Evolutionary conservation across 1,284 basidiomycete genomes (phyloP).

Genomic region (Gastroboletus turbinatus): DNA sequence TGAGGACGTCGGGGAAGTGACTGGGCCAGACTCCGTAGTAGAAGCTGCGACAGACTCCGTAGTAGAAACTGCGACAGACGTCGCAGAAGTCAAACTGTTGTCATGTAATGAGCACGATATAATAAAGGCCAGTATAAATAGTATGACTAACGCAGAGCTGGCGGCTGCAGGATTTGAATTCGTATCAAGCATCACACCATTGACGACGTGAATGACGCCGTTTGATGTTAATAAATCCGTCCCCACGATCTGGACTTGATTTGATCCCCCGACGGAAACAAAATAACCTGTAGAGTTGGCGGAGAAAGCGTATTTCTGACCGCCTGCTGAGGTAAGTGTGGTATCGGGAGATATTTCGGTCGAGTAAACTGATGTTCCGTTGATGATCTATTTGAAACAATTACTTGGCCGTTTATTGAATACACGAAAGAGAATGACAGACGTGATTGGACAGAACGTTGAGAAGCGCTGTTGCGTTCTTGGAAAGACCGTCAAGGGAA

Average conservation of each 20-base stretch:
- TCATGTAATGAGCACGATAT: not conserved
- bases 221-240: constrained; percentile 68
- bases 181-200: constrained; percentile 60
- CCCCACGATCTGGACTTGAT: constrained; percentile 57
- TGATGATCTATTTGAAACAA: constrained; percentile 49
- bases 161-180: constrained; percentile 50
- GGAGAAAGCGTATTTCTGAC: constrained; percentile 53
- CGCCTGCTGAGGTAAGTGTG: constrained; percentile 57
- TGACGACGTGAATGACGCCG: constrained; percentile 74
- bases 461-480: constrained; percentile 47
- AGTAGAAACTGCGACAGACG: constrained; percentile 30
- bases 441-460: constrained; percentile 66
- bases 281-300: constrained; percentile 63
- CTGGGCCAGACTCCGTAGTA: constrained; percentile 29
- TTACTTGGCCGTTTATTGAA: not conserved
- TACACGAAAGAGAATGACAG: constrained; percentile 18
- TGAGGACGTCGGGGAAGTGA: constrained; percentile 8
- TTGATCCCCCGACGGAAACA: constrained; percentile 50
- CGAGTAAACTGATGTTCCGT: constrained; percentile 70
- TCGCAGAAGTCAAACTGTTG: constrained; percentile 30
- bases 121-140: not conserved
- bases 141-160: constrained; percentile 50
- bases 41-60: constrained; percentile 29
- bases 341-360: constrained; percentile 38
- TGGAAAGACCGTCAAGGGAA: constrained; percentile 37